Base-by-base conservation (phyloP, 352 stramenopile species). In the Lagenidium giganteum region DNA sequence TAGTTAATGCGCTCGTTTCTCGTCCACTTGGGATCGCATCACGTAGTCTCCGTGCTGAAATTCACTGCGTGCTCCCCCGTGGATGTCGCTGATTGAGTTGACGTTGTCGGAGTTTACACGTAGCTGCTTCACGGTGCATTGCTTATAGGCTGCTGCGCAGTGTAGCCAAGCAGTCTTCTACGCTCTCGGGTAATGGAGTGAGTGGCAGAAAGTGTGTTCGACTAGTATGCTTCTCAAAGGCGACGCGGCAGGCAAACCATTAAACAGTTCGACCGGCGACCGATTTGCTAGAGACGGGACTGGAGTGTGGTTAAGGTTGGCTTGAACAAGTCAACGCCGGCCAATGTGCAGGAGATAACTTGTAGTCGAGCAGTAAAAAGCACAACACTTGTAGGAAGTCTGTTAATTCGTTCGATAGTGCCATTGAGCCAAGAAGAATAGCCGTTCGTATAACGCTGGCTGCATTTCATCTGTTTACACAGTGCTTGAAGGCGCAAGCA, bases 371-470 rank as follows among this genome's bases (percentile, higher is more conserved):
- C 13, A 65, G 55, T 2, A 66, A 30, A 0, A 52, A 48, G 8
- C 44, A 2, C 21, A 69, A 3, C 2, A 57, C 53, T 54, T 74
- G 59, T 0, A 74, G 17, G 14, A 59, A 35, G 26, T 60, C 50
- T 34, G 12, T 67, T 64, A 1, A 67, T 28, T 1, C 51, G 42
- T 33, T 68, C 61, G 0, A 68, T 35, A 3, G 52, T 61, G 1
- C 61, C 60, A 38, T 70, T 71, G 0, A 59, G 47, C 48, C 54
- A 77, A 16, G 50, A 55, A 17, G 45, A 58, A 22, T 70, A 70
- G 1, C 46, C 45, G 1, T 49, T 24, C 7, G 35, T 54, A 26
- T 71, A 61, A 16, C 56, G 29, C 22, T 66, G 64, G 9, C 60
- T 25, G 22, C 37, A 53, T 2, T 49, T 54, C 1, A 61, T 41